Evolutionary conservation across 352 stramenopile genomes (phyloP).

Genomic region (Elongisporangium anandrum): DNA sequence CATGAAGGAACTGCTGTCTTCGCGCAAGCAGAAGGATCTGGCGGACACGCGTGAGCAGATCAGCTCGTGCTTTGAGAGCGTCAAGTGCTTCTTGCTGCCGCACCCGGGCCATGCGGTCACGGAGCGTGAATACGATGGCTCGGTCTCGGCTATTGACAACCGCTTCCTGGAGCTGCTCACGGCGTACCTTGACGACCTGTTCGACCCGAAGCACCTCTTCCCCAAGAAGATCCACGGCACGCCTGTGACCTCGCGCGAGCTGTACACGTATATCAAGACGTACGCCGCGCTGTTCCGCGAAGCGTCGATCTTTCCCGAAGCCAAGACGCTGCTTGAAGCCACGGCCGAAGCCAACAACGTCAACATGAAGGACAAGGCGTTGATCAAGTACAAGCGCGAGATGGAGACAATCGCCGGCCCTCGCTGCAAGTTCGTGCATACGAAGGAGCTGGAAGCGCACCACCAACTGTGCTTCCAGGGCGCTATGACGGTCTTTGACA

Average conservation of each 20-base stretch:
- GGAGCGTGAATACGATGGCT: slow-evolving; percentile 96
- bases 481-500: slow-evolving; percentile 90
- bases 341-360: slow-evolving; percentile 97
- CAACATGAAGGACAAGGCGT: slow-evolving; percentile 87
- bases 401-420: slow-evolving; percentile 91
- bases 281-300: slow-evolving; percentile 96
- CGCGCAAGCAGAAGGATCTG: slow-evolving; percentile 92
- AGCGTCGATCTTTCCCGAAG: slow-evolving; percentile 95
- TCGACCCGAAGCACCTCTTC: slow-evolving; percentile 80
- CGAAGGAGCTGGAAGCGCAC: slow-evolving; percentile 87
- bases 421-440: slow-evolving; percentile 85
- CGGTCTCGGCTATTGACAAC: slow-evolving; percentile 92
- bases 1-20: slow-evolving; percentile 89
- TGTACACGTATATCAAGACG: slow-evolving; percentile 95
- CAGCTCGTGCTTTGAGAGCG: slow-evolving; percentile 93
- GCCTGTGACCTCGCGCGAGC: slow-evolving; percentile 90
- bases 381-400: slow-evolving; percentile 90
- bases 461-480: slow-evolving; percentile 81
- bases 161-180: slow-evolving; percentile 94
- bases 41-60: slow-evolving; percentile 96
- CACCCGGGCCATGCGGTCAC: slow-evolving; percentile 96
- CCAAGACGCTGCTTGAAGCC: slow-evolving; percentile 96
- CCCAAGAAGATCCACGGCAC: slow-evolving; percentile 95
- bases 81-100: slow-evolving; percentile 94
- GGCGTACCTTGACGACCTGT: slow-evolving; percentile 94